Conservation (phyloP, 176 grass and related monocot species). For the Oryza glaberrima region DNA sequence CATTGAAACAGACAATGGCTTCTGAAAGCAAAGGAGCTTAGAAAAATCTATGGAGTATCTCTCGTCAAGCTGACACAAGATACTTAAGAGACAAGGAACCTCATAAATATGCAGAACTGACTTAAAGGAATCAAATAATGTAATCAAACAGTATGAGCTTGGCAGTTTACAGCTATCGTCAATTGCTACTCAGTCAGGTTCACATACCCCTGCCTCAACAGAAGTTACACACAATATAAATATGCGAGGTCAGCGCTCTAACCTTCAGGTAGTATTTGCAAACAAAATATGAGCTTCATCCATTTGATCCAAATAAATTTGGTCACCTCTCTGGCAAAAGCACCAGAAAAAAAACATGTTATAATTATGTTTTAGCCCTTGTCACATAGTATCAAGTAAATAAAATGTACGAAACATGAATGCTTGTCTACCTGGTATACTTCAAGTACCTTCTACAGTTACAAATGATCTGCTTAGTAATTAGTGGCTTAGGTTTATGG, state of each 20-base stretch:
- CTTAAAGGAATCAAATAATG: slow-evolving; percentile 20
- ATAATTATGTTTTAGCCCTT: not conserved
- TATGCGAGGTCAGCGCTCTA: not conserved
- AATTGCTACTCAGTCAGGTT: not conserved
- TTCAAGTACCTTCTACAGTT: slow-evolving; percentile 29
- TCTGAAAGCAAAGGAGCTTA: not conserved
- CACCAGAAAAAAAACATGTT: not conserved
- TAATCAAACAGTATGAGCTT: slow-evolving; percentile 19
- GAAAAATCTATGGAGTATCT: not conserved
- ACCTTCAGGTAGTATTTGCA: slow-evolving; percentile 4
- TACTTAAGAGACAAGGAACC: slow-evolving; percentile 13
- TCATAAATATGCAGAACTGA: not conserved
- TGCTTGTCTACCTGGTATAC: slow-evolving; percentile 13
- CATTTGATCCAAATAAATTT: slow-evolving; percentile 23
- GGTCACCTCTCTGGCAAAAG: not conserved
- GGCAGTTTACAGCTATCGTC: not conserved
- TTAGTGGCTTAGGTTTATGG: slow-evolving; percentile 69
- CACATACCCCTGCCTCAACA: not conserved
- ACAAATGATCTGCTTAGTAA: not conserved
- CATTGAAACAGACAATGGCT: not conserved
- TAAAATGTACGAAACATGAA: not conserved
- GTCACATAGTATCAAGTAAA: not conserved
- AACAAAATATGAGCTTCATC: slow-evolving; percentile 12
- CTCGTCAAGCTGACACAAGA: slow-evolving; percentile 8
- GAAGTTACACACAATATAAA: not conserved